phyloP scores from a whole-genome alignment of 768 basidiomycete species.

The Tylopilus subfusipes region DNA sequence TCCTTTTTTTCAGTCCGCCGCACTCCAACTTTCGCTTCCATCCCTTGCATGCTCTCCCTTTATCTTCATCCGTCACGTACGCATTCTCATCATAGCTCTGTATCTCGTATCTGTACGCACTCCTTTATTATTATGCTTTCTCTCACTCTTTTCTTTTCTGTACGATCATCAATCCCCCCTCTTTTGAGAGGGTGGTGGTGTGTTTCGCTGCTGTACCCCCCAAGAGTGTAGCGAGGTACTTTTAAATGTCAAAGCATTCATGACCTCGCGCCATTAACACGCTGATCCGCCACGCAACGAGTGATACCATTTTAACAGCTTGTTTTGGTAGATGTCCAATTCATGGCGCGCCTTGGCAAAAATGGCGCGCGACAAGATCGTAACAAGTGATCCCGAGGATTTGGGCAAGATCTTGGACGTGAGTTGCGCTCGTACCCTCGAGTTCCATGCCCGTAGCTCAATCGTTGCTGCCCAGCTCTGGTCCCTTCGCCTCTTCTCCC shows the following conservation, averaged over 20 bases:
- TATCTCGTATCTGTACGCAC: slow-evolving; percentile 20
- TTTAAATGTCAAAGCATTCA: slow-evolving; percentile 10
- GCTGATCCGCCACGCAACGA: not conserved
- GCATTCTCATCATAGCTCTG: slow-evolving; percentile 17
- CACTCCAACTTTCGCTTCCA: slow-evolving; percentile 2
- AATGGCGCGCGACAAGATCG: slow-evolving; percentile 78
- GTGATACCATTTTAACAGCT: slow-evolving; percentile 13
- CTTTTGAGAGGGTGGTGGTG: slow-evolving; percentile 7
- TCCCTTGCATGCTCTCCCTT: slow-evolving; percentile 12
- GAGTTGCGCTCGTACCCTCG: slow-evolving; percentile 27
- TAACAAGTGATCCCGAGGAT: slow-evolving; percentile 67
- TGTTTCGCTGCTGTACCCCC: slow-evolving; percentile 23
- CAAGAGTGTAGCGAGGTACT: slow-evolving; percentile 19
- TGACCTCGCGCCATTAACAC: not conserved
- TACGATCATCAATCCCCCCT: slow-evolving; percentile 16
- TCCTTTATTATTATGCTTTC: slow-evolving; percentile 20
- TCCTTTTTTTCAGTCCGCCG: slow-evolving; percentile 7
- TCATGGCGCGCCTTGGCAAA: slow-evolving; percentile 83
- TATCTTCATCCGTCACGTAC: slow-evolving; percentile 4
- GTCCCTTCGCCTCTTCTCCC: slow-evolving; percentile 76
- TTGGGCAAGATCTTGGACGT: slow-evolving; percentile 63
- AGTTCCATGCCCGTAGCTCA: not conserved
- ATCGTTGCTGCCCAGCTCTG: slow-evolving; percentile 53
- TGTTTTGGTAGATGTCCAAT: slow-evolving; percentile 66
- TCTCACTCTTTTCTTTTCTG: slow-evolving; percentile 20